Conservation (phyloP, 306 rosid species). For the Delonix regia region DNA sequence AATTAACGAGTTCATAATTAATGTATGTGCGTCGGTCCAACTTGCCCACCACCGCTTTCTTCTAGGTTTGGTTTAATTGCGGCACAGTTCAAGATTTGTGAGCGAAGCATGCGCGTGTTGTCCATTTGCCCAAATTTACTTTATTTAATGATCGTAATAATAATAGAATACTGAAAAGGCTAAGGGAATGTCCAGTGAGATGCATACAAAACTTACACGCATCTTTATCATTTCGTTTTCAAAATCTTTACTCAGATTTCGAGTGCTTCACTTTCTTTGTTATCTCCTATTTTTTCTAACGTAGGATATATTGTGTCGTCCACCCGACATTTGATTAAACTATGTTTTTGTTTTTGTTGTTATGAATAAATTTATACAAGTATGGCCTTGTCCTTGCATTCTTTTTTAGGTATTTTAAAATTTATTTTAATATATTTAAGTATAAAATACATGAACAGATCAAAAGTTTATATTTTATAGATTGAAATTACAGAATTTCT, state of each 20-base stretch:
- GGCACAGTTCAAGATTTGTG: conserved; percentile 41
- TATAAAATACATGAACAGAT: no score
- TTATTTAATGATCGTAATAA: neutral
- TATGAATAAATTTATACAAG: no score
- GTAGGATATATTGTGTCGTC: neutral
- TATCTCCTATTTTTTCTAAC: neutral
- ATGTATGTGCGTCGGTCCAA: conserved; percentile 26
- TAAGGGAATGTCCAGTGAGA: conserved; percentile 23
- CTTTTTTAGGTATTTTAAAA: no score
- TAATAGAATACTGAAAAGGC: neutral
- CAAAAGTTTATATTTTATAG: no score
- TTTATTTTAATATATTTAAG: no score
- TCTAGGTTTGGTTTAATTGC: conserved; percentile 12
- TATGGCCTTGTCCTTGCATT: no score
- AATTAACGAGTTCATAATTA: neutral
- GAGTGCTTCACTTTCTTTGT: conserved; percentile 26
- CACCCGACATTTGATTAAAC: neutral
- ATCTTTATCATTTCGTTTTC: conserved; percentile 41
- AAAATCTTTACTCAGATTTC: conserved; percentile 33
- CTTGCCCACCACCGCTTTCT: neutral
- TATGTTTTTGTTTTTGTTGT: no score
- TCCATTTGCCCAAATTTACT: conserved; percentile 25
- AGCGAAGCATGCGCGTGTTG: conserved; percentile 40
- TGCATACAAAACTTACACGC: conserved; percentile 4
- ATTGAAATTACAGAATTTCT: no score